These are phyloP conservation scores for Rhipidocladum racemiflorum DNA, from an alignment of 176 grass and related monocot species.

Conservation along the genomic window DNA sequence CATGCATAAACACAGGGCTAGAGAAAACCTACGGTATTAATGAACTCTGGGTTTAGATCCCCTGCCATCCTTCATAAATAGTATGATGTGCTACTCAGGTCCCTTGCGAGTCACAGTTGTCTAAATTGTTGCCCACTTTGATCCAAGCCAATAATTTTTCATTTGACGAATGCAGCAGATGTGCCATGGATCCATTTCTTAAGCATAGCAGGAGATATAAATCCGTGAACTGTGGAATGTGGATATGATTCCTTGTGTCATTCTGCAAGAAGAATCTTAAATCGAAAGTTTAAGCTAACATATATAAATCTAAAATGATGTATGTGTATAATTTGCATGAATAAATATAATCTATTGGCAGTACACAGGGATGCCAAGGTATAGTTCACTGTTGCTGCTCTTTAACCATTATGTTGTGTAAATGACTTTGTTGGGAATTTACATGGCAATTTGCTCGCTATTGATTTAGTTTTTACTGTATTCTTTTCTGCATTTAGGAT, in stretches of 20 bases:
- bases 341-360: neutral
- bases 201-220: neutral
- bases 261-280: neutral
- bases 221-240: neutral
- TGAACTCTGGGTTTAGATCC: neutral
- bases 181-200: no score
- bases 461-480: neutral
- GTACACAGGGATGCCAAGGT: neutral
- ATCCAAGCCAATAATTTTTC: neutral
- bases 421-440: neutral
- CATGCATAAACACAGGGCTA: neutral
- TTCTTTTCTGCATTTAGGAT: neutral
- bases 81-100: neutral
- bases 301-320: neutral
- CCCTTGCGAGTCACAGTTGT: neutral
- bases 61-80: neutral
- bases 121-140: neutral
- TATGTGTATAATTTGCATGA: neutral
- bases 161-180: neutral
- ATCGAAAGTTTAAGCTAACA: neutral
- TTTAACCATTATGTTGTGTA: conserved; percentile 1
- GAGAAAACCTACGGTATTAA: neutral
- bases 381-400: neutral
- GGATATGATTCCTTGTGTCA: neutral
- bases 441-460: neutral